phyloP scores from a whole-genome alignment of 805 yeast genomes.

The Candida tammaniensis region DNA sequence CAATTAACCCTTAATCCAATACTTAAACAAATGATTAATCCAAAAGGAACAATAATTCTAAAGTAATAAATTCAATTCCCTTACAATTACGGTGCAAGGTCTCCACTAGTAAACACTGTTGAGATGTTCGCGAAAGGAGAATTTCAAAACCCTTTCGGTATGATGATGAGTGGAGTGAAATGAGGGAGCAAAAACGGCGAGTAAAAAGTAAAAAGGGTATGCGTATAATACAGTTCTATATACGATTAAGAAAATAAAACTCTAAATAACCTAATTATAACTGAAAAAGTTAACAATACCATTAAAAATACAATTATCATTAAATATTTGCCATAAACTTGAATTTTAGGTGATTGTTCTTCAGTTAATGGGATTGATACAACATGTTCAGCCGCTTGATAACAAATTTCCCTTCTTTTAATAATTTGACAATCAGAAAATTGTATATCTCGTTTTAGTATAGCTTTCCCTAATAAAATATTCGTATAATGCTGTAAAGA shows the following conservation, averaged over 20 bases:
- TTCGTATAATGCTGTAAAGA: constrained; percentile 35
- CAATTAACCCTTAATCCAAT: no score
- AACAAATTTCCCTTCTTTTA: constrained; percentile 36
- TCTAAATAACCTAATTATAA: constrained; percentile 24
- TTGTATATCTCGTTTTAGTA: constrained; percentile 31
- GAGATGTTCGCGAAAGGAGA: no score
- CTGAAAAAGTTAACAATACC: constrained; percentile 21
- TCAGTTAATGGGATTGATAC: constrained; percentile 41
- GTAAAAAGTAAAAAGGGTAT: no score
- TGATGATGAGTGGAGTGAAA: no score
- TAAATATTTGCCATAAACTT: constrained; percentile 22
- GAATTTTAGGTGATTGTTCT: constrained; percentile 23
- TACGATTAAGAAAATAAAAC: constrained; percentile 2
- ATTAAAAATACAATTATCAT: constrained; percentile 22
- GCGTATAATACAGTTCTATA: no score
- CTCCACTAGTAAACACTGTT: no score
- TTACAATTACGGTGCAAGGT: no score
- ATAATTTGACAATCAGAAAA: constrained; percentile 30
- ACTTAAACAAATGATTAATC: no score
- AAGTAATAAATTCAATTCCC: no score
- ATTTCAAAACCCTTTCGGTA: no score
- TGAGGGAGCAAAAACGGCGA: no score
- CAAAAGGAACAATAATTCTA: no score
- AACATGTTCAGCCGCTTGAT: constrained; percentile 41
- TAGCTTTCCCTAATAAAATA: constrained; percentile 38